Conservation (phyloP, 306 rosid species). For the Castanea sativa region DNA sequence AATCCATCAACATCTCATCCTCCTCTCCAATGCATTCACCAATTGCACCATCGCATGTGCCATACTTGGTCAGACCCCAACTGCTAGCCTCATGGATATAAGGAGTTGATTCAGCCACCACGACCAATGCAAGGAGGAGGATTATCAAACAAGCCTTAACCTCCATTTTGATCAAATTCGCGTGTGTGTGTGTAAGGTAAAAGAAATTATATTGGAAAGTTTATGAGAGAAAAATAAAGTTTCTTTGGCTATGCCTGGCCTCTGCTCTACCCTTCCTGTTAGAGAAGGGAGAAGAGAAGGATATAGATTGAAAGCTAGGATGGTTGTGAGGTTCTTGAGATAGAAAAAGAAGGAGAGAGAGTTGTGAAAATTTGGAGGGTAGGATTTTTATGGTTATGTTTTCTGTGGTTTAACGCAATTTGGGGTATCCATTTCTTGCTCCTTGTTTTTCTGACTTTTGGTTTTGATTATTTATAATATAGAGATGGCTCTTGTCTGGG, state of each 20-base stretch:
- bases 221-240: background rate
- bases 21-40: constrained; percentile 33
- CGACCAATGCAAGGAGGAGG: constrained; percentile 32
- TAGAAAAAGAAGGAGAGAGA: constrained; percentile 9
- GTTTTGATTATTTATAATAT: background rate
- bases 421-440: constrained; percentile 25
- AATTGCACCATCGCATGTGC: background rate
- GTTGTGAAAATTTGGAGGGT: background rate
- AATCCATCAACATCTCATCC: constrained; percentile 41
- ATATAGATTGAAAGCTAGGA: constrained; percentile 7
- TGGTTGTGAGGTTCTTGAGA: constrained; percentile 13
- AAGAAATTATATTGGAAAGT: no score
- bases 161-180: constrained; percentile 28
- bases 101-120: constrained; percentile 29
- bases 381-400: background rate
- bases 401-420: constrained; percentile 7
- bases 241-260: background rate
- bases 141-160: constrained; percentile 23
- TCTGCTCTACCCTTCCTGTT: constrained; percentile 20
- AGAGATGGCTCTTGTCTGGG: background rate
- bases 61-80: constrained; percentile 6
- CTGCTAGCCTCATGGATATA: background rate
- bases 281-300: constrained; percentile 22
- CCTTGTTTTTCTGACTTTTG: constrained; percentile 8
- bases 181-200: no score